These are phyloP conservation scores for Xylaria sp. DNA, from an alignment of 2,329 filamentous ascomycete genomes.

Conservation along the genomic window DNA sequence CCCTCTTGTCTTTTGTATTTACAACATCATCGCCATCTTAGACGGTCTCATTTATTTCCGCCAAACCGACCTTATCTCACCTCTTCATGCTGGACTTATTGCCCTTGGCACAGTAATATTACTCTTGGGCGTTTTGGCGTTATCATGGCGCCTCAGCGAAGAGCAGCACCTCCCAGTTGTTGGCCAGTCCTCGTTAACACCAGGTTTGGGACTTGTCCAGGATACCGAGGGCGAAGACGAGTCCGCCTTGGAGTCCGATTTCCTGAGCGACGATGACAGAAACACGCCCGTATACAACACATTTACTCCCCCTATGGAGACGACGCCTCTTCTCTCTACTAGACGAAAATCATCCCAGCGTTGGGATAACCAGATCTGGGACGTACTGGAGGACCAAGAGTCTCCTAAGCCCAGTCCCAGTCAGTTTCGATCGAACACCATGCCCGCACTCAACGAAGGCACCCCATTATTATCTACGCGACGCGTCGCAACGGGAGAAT, in stretches of 20 bases:
- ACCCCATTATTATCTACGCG: slow-evolving; percentile 35
- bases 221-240: slow-evolving; percentile 59
- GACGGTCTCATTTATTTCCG: slow-evolving; percentile 96
- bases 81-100: slow-evolving; percentile 73
- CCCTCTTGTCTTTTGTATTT: slow-evolving; percentile 95
- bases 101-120: slow-evolving; percentile 81
- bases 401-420: slow-evolving; percentile 37
- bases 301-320: slow-evolving; percentile 39
- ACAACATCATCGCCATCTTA: slow-evolving; percentile 97
- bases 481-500: slow-evolving; percentile 27
- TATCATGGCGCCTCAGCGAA: slow-evolving; percentile 90
- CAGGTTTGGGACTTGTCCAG: slow-evolving; percentile 76
- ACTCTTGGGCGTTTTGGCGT: slow-evolving; percentile 77
- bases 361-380: slow-evolving; percentile 79
- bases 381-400: slow-evolving; percentile 73
- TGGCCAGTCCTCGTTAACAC: slow-evolving; percentile 66
- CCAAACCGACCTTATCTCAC: slow-evolving; percentile 73
- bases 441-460: slow-evolving; percentile 39
- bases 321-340: slow-evolving; percentile 34
- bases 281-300: slow-evolving; percentile 42
- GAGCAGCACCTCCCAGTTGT: slow-evolving; percentile 59
- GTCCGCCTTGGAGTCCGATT: slow-evolving; percentile 46
- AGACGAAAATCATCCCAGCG: slow-evolving; percentile 46
- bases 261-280: slow-evolving; percentile 39
- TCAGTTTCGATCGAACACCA: slow-evolving; percentile 45